Conservation (phyloP, 1,284 basidiomycete species). For the Ceratobasidium sp. region DNA sequence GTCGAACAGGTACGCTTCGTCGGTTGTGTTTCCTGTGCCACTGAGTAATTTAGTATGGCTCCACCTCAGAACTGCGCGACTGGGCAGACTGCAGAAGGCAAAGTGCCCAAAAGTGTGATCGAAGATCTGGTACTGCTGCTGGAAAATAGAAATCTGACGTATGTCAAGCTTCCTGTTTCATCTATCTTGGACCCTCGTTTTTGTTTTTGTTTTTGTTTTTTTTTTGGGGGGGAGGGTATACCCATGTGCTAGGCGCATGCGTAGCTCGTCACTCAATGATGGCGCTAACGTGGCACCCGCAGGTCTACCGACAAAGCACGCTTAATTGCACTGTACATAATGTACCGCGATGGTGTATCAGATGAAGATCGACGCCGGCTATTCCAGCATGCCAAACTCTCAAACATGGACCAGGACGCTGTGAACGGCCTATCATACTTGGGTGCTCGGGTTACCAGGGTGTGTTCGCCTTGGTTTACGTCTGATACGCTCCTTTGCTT, state of each 20-base stretch:
- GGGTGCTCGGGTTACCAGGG: slow-evolving; percentile 85
- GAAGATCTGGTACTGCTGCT: slow-evolving; percentile 99
- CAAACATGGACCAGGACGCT: slow-evolving; percentile 90
- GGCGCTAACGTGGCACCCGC: slow-evolving; percentile 17
- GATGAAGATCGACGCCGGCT: slow-evolving; percentile 94
- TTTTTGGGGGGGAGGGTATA: too few species aligned
- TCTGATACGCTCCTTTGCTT: slow-evolving; percentile 41
- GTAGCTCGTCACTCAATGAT: neutral
- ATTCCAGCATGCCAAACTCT: slow-evolving; percentile 95
- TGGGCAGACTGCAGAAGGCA: slow-evolving; percentile 85
- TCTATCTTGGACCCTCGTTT: neutral
- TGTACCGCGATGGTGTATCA: slow-evolving; percentile 94
- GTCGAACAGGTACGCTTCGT: slow-evolving; percentile 82
- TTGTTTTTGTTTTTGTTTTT: too few species aligned
- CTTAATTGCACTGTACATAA: slow-evolving; percentile 95
- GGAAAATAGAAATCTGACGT: slow-evolving; percentile 85
- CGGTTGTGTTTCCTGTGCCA: neutral
- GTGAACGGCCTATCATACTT: slow-evolving; percentile 86
- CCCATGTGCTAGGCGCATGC: neutral
- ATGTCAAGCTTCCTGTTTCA: slow-evolving; percentile 48
- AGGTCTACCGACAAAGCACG: slow-evolving; percentile 94
- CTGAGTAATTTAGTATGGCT: slow-evolving; percentile 1
- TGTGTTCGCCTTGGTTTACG: slow-evolving; percentile 53
- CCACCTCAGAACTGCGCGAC: slow-evolving; percentile 83
- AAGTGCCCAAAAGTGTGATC: slow-evolving; percentile 88